Percentiles rank a stretch among this genome's conserved stretches.
phyloP scores from a whole-genome alignment of 495 filamentous ascomycete genomes.

The Xylaria sp. region DNA sequence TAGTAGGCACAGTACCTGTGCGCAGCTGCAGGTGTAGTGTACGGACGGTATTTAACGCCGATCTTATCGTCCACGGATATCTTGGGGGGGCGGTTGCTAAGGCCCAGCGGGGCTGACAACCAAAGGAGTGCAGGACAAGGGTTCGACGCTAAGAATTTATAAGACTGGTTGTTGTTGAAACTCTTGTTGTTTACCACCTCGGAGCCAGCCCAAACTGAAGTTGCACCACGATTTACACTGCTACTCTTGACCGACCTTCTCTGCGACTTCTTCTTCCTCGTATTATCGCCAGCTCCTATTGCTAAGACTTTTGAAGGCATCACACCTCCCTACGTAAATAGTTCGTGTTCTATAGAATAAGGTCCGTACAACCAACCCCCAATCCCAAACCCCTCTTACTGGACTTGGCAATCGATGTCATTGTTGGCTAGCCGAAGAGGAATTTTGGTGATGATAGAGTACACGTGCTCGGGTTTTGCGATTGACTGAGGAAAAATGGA shows the following conservation, averaged over 20 bases:
- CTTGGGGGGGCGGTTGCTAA: slow-evolving; percentile 27
- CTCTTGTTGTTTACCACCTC: slow-evolving; percentile 21
- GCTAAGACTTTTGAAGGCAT: slow-evolving; percentile 2
- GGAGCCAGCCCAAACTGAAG: slow-evolving; percentile 7
- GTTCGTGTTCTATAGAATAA: slow-evolving; percentile 24
- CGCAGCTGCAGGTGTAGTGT: too few relatives aligned
- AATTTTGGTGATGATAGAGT: neutral
- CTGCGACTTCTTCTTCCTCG: slow-evolving; percentile 18
- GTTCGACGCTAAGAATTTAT: slow-evolving; percentile 9
- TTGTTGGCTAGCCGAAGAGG: neutral
- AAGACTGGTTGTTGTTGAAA: neutral
- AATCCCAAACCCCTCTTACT: slow-evolving; percentile 2
- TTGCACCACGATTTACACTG: neutral
- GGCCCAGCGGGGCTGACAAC: slow-evolving; percentile 25
- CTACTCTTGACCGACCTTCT: neutral
- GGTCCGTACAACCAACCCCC: slow-evolving; percentile 36
- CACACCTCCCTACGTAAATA: slow-evolving; percentile 24
- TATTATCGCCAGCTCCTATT: slow-evolving; percentile 18
- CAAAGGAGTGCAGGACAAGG: slow-evolving; percentile 12
- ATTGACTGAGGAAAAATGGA: neutral
- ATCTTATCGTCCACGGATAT: slow-evolving; percentile 2
- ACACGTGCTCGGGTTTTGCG: neutral
- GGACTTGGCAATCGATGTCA: neutral
- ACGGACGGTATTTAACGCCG: slow-evolving; percentile 1
- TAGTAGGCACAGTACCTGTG: too few relatives aligned